A percentile compares a stretch with the other conserved stretches of the same genome.
These are phyloP conservation scores for Ophiostoma novo-ulmi DNA, from an alignment of 2,329 filamentous ascomycete genomes.

Conservation along the genomic window DNA sequence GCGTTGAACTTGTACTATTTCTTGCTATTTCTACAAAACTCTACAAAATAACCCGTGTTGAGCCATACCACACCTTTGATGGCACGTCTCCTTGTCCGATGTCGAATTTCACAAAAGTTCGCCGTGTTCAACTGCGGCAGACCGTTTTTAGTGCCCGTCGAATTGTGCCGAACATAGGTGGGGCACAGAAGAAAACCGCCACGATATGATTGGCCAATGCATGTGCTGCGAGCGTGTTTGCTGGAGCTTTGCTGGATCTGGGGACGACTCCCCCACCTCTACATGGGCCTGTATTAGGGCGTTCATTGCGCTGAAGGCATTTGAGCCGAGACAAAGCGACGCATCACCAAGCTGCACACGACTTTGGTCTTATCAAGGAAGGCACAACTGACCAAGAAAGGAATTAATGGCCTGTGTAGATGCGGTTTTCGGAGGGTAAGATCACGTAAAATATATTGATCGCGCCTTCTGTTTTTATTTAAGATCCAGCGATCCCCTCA, in stretches of 20 bases:
- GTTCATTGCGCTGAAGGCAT: not conserved
- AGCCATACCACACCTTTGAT: not conserved
- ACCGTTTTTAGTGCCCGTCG: constrained; percentile 9
- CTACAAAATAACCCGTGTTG: not conserved
- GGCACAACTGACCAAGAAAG: constrained; percentile 16
- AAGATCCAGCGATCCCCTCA: not conserved
- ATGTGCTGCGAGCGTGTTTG: not conserved
- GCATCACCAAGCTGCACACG: constrained; percentile 13
- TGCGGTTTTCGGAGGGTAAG: constrained; percentile 7
- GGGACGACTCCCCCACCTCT: constrained; percentile 3
- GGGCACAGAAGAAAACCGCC: constrained; percentile 11
- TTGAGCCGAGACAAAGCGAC: constrained; percentile 33
- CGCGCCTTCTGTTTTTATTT: not conserved
- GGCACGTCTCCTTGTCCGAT: no score
- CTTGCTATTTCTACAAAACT: not conserved
- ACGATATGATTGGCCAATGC: constrained; percentile 16
- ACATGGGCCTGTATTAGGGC: constrained; percentile 5
- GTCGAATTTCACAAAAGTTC: not conserved
- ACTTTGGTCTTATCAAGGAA: constrained; percentile 17
- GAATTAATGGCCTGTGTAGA: not conserved
- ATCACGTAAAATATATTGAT: not conserved
- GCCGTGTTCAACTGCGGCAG: not conserved
- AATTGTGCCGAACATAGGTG: constrained; percentile 15
- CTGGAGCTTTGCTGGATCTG: not conserved
- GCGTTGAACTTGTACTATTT: not conserved